A percentile compares a stretch with the other conserved stretches of the same genome.
These are phyloP conservation scores for Skeletonema tropicum DNA, from an alignment of 108 stramenopile species.

Conservation along the genomic window DNA sequence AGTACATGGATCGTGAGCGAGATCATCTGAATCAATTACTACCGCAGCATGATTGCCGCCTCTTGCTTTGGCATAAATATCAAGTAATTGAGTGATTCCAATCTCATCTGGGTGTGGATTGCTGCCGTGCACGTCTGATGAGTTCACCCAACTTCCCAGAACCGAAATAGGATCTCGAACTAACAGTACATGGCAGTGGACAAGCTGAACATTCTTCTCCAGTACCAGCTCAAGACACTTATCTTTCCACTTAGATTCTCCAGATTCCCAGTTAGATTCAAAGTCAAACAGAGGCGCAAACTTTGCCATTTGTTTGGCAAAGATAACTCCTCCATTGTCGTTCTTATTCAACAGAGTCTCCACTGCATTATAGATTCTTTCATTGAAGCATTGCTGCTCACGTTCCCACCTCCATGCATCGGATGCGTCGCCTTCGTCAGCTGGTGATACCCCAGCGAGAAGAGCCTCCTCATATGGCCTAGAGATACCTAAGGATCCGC, in stretches of 20 bases:
- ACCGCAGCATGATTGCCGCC: slow-evolving; percentile 31
- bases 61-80: slow-evolving; percentile 68
- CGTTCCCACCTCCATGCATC: slow-evolving; percentile 46
- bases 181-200: slow-evolving; percentile 72
- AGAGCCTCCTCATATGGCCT: slow-evolving; percentile 73
- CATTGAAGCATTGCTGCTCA: slow-evolving; percentile 56
- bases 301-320: slow-evolving; percentile 95
- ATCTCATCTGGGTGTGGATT: slow-evolving; percentile 78
- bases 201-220: slow-evolving; percentile 35
- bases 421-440: slow-evolving; percentile 41
- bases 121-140: slow-evolving; percentile 57
- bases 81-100: slow-evolving; percentile 73
- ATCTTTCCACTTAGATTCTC: slow-evolving; percentile 30
- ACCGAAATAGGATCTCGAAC: slow-evolving; percentile 73
- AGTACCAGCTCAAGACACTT: slow-evolving; percentile 1
- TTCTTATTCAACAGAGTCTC: slow-evolving; percentile 20
- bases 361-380: slow-evolving; percentile 63
- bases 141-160: slow-evolving; percentile 69
- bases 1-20: slow-evolving; percentile 64
- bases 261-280: slow-evolving; percentile 53
- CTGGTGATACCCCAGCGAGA: slow-evolving; percentile 56
- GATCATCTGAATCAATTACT: slow-evolving; percentile 84
- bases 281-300: slow-evolving; percentile 73
- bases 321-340: slow-evolving; percentile 51
- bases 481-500: slow-evolving; percentile 40